phyloP scores from a whole-genome alignment of 2,329 filamentous ascomycete species.

The Colletotrichum caudatum region DNA sequence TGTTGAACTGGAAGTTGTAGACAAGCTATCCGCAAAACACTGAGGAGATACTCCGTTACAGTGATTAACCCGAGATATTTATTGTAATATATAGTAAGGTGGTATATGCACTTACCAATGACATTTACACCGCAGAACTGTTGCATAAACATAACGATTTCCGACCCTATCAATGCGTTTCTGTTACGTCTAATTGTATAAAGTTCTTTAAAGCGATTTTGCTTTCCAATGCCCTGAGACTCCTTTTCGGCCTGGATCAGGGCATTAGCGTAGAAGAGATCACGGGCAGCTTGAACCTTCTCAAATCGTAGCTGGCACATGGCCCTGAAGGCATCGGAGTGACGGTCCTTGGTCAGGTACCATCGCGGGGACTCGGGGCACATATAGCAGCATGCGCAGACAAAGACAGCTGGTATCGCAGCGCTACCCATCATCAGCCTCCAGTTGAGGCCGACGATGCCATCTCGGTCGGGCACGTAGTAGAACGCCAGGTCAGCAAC shows the following conservation, averaged over 20 bases:
- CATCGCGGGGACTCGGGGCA: constrained; percentile 63
- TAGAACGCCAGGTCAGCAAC: constrained; percentile 72
- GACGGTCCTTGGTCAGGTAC: constrained; percentile 62
- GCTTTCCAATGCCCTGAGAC: constrained; percentile 59
- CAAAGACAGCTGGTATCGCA: constrained; percentile 70
- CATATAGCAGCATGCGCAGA: constrained; percentile 65
- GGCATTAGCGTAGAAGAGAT: constrained; percentile 68
- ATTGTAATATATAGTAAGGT: no score
- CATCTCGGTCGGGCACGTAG: constrained; percentile 61
- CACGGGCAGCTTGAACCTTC: constrained; percentile 66
- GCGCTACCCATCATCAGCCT: constrained; percentile 77
- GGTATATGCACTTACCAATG: constrained; percentile 17
- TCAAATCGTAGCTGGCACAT: constrained; percentile 61
- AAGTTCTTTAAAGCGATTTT: constrained; percentile 66
- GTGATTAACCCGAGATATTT: no score
- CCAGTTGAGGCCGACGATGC: constrained; percentile 71
- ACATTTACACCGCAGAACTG: constrained; percentile 51
- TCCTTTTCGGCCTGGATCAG: constrained; percentile 68
- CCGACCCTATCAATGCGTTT: constrained; percentile 69
- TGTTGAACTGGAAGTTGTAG: constrained; percentile 45
- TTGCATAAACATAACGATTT: constrained; percentile 77
- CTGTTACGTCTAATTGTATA: constrained; percentile 72
- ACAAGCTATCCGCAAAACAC: neutral
- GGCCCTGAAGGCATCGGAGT: constrained; percentile 60
- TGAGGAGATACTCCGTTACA: no score